Evolutionary conservation across 441 rosid genomes (phyloP), one percentile per base, ranked within the genome.

Genomic region (Erysimum cheiri): DNA sequence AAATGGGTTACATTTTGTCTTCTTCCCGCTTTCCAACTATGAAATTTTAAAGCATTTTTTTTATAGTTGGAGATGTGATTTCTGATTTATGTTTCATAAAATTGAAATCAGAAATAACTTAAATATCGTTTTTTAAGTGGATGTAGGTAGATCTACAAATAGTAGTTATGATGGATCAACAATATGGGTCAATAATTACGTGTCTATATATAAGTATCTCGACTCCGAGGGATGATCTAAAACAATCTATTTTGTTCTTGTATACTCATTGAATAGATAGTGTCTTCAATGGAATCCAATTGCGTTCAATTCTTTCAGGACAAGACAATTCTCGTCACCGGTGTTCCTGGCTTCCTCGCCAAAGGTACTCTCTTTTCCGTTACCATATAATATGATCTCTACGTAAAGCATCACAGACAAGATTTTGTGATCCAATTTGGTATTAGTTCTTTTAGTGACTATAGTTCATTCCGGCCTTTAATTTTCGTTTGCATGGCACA

Each of bases 321-420:
- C 81, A 86, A 80, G 79, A 77, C 78, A 32, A 80, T 88, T 29
- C 64, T 75, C 12, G 70, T 75, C 73, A 68, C 78, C 24, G 74
- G 74, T 1, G 47, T 54, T 53, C 80, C 94, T 37, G 94, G 94
- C 31, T 86, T 83, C 62, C 74, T 86, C 8, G 94, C 89, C 36
- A 88, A 75, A 58, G 74, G 78, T 75, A 68, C 64, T 3, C 2
- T 43, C n/a, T 61, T 43, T 6, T 48, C 19, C 19, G 9, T 43
- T 14, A 7, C 2, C 40, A 4, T 46, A 44, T 22, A 4, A 24
- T 57, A 14, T 6, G 53, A 41, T 53, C 61, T 8, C 15, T 41
- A 53, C 60, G 50, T 13, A 13, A 15, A 46, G 37, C 29, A 57
- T 12, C 64, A 46, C 13, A 50, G 11, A 14, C n/a, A 11, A 6